Evolutionary conservation across 139 green algal species (phyloP), one percentile per base, ranked within the genome.

Genomic region (Volvox africanus): DNA sequence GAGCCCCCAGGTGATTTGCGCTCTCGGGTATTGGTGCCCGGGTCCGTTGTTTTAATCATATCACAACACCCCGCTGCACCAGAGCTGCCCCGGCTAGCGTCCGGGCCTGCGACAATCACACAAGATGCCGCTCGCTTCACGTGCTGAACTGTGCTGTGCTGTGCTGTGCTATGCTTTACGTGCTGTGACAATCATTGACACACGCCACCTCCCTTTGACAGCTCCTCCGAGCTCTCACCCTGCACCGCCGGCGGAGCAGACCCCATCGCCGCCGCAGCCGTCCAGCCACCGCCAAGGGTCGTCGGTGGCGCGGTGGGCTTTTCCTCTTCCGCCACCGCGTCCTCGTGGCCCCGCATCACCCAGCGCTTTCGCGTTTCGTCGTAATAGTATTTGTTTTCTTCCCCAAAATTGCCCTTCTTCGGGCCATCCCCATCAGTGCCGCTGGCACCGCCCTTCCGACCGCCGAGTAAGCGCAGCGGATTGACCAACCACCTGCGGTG

Each of bases 341-440:
- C 86, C 75, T 90, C 86, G 73, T 84, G 86, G 11, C 86, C 86
- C 11, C 65, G 65, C 86, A 90, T 84, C n/a, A 90, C 86, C 86
- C 86, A 90, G 73, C 86, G 86, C 86, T 90, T 90, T 32, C 75
- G 73, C 1, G 32, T 67, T 32, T 90, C 86, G 30, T 90, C 86
- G 69, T 90, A 90, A 61, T 90, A 90, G 86, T 78, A 90, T 76
- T 90, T 75, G 86, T 90, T 90, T 13, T 90, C 86, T 50, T 90
- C 86, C 1, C 86, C 86, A 20, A 85, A 33, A 30, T 11, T 68
- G 86, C 73, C 86, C 75, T 90, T 73, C 86, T 90, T 90, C 55
- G 73, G 73, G 55, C 86, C 86, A 24, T 65, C 73, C 5, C 21
- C 69, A 61, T 26, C 79, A 2, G 11, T 36, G 36, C 20, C 79